Base-by-base conservation (phyloP, 2,329 filamentous ascomycete genomes). In the Colletotrichum lindemuthianum region DNA sequence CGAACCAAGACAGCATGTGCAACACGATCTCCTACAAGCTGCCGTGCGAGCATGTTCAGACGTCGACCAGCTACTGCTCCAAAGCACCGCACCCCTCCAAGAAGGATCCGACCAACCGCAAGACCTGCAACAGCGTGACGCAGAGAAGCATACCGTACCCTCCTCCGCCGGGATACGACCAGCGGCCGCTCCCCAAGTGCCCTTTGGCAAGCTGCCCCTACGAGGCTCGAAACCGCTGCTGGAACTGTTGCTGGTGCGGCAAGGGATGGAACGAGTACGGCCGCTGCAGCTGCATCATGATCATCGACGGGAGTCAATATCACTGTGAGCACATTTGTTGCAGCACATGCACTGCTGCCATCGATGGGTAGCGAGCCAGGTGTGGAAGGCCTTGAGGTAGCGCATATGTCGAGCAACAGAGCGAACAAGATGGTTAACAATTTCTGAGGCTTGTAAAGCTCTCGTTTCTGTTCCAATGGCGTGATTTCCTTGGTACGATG, bases 241-340 rank as follows among this genome's bases (percentile, higher is more conserved):
- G 84, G 84, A 83, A 84, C 72, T 86, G 83, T 72, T 86, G 83
- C 72, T 85, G 82, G 82, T 86, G 83, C 63, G 83, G 83, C 34
- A 84, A 85, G 69, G 75, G 76, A n/a, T 80, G 80, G 77, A 86
- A 86, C 69, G 76, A 77, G 48, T 73, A 75, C 33, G 83, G 82
- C 5, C 78, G 82, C 33, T 86, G 83, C 73, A 78, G 78, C 67
- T 84, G 82, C 71, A 74, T 84, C 71, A 85, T 85, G 83, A 79
- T 85, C 59, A 78, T 81, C 51, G 81, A 84, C 45, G 80, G 82
- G 15, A 79, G 77, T 60, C 73, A 79, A 67, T 82, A 82, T 61
- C 79, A 77, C 59, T 86, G 84, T 69, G 82, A 84, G 71, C 84
- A 86, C 68, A 82, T 86, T 43, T 86, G 84, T 74, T 86, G 84